phyloP scores from a whole-genome alignment of 768 basidiomycete genomes.

The Sporobolomyces roseus region DNA sequence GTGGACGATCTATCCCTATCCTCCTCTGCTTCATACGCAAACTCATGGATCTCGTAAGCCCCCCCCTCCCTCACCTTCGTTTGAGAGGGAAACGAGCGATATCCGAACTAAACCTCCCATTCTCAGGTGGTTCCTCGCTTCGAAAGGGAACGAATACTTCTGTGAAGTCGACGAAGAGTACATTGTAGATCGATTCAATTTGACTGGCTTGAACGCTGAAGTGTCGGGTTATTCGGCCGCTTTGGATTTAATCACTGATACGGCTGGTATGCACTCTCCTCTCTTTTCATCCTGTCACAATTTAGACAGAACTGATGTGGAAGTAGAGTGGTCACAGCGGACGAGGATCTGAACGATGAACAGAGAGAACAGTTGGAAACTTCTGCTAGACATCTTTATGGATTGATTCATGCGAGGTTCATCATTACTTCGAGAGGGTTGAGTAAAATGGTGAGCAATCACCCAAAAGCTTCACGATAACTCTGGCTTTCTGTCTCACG shows the following conservation, averaged over 20 bases:
- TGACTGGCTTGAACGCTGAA: constrained; percentile 94
- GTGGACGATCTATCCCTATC: constrained; percentile 33
- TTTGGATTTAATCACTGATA: constrained; percentile 91
- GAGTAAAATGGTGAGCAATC: constrained; percentile 75
- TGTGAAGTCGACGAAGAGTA: constrained; percentile 99
- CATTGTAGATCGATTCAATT: constrained; percentile 94
- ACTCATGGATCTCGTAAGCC: constrained; percentile 31
- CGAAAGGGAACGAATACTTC: constrained; percentile 85
- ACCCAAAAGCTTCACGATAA: too few relatives aligned
- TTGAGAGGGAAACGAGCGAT: background rate
- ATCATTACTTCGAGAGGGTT: constrained; percentile 91
- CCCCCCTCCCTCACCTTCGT: background rate
- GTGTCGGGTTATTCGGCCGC: constrained; percentile 92
- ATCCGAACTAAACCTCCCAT: background rate
- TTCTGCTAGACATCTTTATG: constrained; percentile 87
- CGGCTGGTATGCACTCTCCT: constrained; percentile 61
- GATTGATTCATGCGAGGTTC: constrained; percentile 94
- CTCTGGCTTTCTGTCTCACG: too few relatives aligned
- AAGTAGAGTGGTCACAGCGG: too few relatives aligned
- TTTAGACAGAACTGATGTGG: too few relatives aligned
- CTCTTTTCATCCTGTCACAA: background rate
- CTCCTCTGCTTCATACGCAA: constrained; percentile 24
- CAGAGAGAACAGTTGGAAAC: constrained; percentile 85
- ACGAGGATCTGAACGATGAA: constrained; percentile 87
- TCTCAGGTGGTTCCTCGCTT: constrained; percentile 41